Evolutionary conservation across 192 early-diverging fungal genomes (phyloP).

Genomic region (Coemansia sp.): DNA sequence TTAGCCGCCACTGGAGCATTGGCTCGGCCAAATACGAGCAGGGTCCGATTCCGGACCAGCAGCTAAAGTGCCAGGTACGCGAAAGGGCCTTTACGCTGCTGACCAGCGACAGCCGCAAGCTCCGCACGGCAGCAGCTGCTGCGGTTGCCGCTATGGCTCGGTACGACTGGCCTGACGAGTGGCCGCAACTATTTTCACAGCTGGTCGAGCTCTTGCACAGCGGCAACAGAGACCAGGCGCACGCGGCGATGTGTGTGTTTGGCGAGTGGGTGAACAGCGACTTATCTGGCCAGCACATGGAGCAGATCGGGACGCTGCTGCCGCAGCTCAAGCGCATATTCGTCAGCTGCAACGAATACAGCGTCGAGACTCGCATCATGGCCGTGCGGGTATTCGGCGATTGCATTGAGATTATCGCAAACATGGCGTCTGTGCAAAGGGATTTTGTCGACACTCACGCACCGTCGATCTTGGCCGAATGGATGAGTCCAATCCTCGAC

Average conservation of each 20-base stretch:
- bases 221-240: conserved; percentile 69
- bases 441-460: conserved; percentile 70
- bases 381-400: conserved; percentile 83
- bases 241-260: conserved; percentile 85
- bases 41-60: conserved; percentile 48
- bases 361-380: conserved; percentile 63
- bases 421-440: conserved; percentile 78
- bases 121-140: conserved; percentile 62
- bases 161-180: conserved; percentile 92
- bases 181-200: conserved; percentile 86
- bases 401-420: conserved; percentile 83
- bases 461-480: conserved; percentile 75
- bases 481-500: conserved; percentile 72
- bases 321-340: conserved; percentile 87
- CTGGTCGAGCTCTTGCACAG: conserved; percentile 69
- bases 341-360: conserved; percentile 39
- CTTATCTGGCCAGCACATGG: conserved; percentile 86
- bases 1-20: conserved; percentile 74
- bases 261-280: conserved; percentile 85
- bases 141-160: conserved; percentile 88
- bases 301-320: conserved; percentile 78
- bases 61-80: conserved; percentile 46
- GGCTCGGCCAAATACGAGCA: conserved; percentile 59
- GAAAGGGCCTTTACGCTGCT: conserved; percentile 48
- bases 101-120: conserved; percentile 28